Base-by-base conservation (phyloP, 192 early-diverging fungal species). In the Cetraspora pellucida region DNA sequence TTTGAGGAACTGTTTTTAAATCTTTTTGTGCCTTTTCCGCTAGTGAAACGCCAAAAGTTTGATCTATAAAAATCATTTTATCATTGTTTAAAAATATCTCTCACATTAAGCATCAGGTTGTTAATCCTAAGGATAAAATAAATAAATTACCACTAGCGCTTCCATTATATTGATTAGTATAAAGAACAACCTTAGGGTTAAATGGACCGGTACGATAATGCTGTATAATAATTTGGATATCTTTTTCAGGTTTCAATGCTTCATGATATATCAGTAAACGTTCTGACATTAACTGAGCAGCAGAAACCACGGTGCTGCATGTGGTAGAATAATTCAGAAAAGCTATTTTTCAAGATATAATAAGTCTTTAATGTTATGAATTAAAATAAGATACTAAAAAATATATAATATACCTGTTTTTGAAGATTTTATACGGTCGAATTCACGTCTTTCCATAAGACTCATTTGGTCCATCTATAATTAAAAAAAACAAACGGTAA, bases 41-140 rank as follows among this genome's bases (percentile, higher is more conserved):
- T 58, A 94, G 87, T 21, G 89, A 80, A 57, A 94, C 90, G 17
- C 91, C 92, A 85, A 94, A 94, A 28, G 90, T 83, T 85, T 94
- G 92, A 82, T 91, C 90, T 89, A 37, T 37, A 37, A 37, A 37
- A 37, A 37, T 37, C 37, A 37, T 37, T 37, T 37, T 1, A 37
- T 37, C 37, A 37, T 37, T 37, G 37, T 37, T 37, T 37, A 37
- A 37, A 72, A 49, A 43, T 37, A 43, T 6, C 37, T 9, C 63
- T 68, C 73, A 27, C 28, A 47, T 61, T 55, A 69, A 58, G 10
- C 23, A 76, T 16, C 19, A 31, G 0, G 16, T 61, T 54, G 63
- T 60, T 52, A 27, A 46, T 10, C 28, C 25, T 31, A 69, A 52
- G 25, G 23, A 16, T 21, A 17, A 71, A 52, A 45, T n/a, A 45